These are phyloP conservation scores for Salix viminalis DNA, from an alignment of 345 rosid genomes.

Conservation along the genomic window DNA sequence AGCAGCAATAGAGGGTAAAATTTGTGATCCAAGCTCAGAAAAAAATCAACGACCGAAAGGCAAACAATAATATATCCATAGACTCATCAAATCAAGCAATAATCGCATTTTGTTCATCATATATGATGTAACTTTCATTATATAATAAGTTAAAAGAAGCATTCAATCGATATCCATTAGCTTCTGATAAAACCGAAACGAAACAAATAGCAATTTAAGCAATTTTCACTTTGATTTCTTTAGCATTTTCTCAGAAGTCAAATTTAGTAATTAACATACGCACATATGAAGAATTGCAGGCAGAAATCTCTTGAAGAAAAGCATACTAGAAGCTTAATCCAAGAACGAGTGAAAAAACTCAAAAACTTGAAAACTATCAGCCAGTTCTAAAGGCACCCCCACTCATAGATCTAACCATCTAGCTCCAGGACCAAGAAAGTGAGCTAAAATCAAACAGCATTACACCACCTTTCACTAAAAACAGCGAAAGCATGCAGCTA, in stretches of 20 bases:
- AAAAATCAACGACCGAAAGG: background rate
- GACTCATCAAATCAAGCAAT: background rate
- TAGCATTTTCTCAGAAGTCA: conserved; percentile 3
- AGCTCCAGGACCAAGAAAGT: conserved; percentile 4
- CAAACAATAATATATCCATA: background rate
- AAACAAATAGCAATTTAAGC: background rate
- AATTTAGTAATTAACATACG: background rate
- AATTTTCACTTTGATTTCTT: background rate
- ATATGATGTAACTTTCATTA: no score
- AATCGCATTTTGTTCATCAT: background rate
- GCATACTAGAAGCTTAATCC: background rate
- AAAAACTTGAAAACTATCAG: background rate
- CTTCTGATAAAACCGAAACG: background rate
- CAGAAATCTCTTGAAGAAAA: background rate
- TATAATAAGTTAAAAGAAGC: background rate
- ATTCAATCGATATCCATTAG: background rate
- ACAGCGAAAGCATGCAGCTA: background rate
- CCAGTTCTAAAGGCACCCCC: conserved; percentile 7
- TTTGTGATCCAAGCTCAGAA: background rate
- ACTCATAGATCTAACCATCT: conserved; percentile 28
- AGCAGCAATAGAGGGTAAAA: background rate
- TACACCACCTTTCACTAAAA: background rate
- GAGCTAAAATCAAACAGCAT: background rate
- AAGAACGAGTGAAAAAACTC: conserved; percentile 5
- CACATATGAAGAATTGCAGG: background rate